phyloP scores from a whole-genome alignment of 169 alveolate genomes.

The Perkinsus marinus region DNA sequence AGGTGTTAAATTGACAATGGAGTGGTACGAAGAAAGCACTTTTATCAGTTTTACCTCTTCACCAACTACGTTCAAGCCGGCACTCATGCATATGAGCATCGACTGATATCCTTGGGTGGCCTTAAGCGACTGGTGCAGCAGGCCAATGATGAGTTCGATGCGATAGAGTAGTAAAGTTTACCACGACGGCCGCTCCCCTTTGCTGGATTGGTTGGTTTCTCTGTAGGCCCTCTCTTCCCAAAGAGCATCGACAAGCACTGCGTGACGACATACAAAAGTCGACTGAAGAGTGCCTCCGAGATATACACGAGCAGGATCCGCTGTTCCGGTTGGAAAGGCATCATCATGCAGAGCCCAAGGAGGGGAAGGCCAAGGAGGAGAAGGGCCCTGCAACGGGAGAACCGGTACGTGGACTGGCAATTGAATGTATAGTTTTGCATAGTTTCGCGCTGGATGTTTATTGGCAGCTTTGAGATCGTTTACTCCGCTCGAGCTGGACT shows the following conservation, averaged over 20 bases:
- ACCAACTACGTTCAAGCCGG: neutral
- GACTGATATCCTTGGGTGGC: neutral
- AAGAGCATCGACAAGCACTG: neutral
- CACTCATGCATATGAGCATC: neutral
- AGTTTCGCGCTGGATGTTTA: too few relatives aligned
- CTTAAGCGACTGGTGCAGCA: neutral
- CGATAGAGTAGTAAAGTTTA: neutral
- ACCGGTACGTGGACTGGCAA: too few relatives aligned
- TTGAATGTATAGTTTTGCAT: too few relatives aligned
- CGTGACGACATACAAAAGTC: neutral
- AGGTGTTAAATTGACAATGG: neutral
- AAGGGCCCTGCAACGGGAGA: too few relatives aligned
- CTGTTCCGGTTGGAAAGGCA: neutral
- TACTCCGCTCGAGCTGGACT: too few relatives aligned
- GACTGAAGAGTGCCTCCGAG: neutral
- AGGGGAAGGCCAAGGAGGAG: neutral
- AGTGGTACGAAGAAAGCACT: neutral
- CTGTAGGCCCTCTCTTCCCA: neutral
- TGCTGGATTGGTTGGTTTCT: neutral
- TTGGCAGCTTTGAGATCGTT: too few relatives aligned
- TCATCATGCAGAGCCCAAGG: neutral
- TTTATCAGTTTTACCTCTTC: neutral
- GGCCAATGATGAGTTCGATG: neutral
- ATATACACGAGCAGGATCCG: neutral
- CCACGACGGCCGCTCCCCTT: neutral